Conservation (phyloP, 2,329 filamentous ascomycete genomes). For the Alternaria rosae region DNA sequence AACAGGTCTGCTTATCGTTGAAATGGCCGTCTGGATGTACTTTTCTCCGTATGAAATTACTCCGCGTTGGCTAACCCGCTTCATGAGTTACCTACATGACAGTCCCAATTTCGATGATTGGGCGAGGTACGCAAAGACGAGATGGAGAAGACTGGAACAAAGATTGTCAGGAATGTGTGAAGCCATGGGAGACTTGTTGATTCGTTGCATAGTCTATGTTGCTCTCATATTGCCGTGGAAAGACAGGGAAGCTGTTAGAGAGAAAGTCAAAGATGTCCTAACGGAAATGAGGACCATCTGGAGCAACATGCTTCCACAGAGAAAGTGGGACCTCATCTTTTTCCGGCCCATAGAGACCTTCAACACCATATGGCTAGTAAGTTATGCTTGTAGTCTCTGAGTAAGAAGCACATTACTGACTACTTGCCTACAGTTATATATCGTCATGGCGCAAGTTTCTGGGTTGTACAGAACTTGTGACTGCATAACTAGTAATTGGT, state of each 20-base stretch:
- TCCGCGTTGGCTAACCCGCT: constrained; percentile 17
- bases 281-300: constrained; percentile 10
- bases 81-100: constrained; percentile 24
- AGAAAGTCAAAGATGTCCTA: constrained; percentile 4
- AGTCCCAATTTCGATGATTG: constrained; percentile 14
- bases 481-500: constrained; percentile 53
- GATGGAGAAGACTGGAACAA: constrained; percentile 19
- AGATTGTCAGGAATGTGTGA: constrained; percentile 10
- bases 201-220: constrained; percentile 7
- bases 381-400: not conserved
- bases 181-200: constrained; percentile 10
- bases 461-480: constrained; percentile 54
- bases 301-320: constrained; percentile 20
- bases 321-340: constrained; percentile 38
- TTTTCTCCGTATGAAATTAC: constrained; percentile 28
- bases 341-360: constrained; percentile 43
- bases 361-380: constrained; percentile 50
- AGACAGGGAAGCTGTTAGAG: constrained; percentile 6
- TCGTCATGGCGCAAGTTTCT: constrained; percentile 50
- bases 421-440: constrained; percentile 15
- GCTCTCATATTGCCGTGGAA: constrained; percentile 11
- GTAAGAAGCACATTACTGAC: not conserved
- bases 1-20: constrained; percentile 46
- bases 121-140: constrained; percentile 13
- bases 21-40: constrained; percentile 49